phyloP scores from a whole-genome alignment of 1,284 basidiomycete genomes.

The Wolfiporia cocos region DNA sequence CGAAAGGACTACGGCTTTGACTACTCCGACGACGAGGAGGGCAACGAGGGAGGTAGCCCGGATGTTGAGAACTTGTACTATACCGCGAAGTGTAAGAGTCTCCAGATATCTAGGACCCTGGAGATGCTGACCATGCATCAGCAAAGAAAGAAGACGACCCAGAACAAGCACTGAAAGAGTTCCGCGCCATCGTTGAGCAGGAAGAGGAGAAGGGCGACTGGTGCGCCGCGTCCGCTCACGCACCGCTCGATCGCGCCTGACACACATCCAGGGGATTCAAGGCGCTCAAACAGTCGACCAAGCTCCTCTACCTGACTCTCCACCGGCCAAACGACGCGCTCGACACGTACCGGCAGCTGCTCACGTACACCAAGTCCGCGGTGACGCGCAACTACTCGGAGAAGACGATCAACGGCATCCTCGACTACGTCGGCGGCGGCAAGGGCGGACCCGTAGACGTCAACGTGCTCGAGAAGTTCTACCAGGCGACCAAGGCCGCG shows the following conservation, averaged over 20 bases:
- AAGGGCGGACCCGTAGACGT: conserved; percentile 82
- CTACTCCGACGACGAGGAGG: conserved; percentile 90
- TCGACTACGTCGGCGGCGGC: conserved; percentile 96
- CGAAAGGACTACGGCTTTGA: conserved; percentile 92
- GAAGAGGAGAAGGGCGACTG: conserved; percentile 93
- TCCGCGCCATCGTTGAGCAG: conserved; percentile 81
- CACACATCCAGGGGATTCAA: conserved; percentile 88
- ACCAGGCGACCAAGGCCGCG: conserved; percentile 88
- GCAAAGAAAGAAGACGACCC: conserved; percentile 91
- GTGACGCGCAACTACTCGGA: conserved; percentile 92
- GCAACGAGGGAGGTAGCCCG: conserved; percentile 72
- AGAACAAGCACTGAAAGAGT: conserved; percentile 84
- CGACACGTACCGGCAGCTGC: conserved; percentile 77
- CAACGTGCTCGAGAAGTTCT: conserved; percentile 89
- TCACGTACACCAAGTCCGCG: conserved; percentile 90
- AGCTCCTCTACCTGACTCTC: conserved; percentile 82
- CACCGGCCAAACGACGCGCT: conserved; percentile 82
- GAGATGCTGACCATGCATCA: conserved; percentile 27
- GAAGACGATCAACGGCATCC: conserved; percentile 97
- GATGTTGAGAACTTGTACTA: conserved; percentile 99
- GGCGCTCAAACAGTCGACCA: conserved; percentile 95
- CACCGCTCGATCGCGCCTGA: conserved; percentile 1
- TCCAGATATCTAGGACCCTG: no score
- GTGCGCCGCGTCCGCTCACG: conserved; percentile 42
- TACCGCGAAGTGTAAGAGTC: conserved; percentile 81